Evolutionary conservation across 345 rosid species (phyloP), one percentile per base, ranked within the genome.

Genomic region (Eucalyptus erythrocorys): DNA sequence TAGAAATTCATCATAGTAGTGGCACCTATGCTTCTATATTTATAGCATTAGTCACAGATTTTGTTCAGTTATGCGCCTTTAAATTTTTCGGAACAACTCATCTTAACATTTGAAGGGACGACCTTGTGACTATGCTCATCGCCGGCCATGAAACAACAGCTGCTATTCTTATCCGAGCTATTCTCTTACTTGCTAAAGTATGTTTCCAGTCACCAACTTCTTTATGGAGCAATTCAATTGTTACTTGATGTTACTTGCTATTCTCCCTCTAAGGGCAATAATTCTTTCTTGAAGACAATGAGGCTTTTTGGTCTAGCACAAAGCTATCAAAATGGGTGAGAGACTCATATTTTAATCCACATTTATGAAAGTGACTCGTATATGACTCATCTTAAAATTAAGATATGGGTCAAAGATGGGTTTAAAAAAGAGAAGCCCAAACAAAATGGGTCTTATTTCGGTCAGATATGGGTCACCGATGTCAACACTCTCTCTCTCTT

Each of bases 141-240:
- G 99, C 99, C 81, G 98, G 99, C 48, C 99, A 97, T 81, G 99
- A 97, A 92, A 97, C 99, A 61, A 97, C 98, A 66, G 97, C 99
- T 84, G 98, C 99, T 79, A 97, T 97, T 90, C 98, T 97, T 89
- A 96, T 99, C 50, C 96, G 98, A 98, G 97, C 98, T 89, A 94
- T 94, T 91, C 96, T 89, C 95, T 93, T 97, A 87, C 99, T 97
- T 34, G 96, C 97, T 61, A 98, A 97, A 92, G 99, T 96, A 92
- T 91, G 89, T 86, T 87, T 89, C 42, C 84, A 17, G 50, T 42
- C 24, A 86, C 85, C 47, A 87, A 57, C 88, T 89, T 66, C 42
- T n/a, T 53, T 24, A 8, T 47, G 27, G 59, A 86, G 12, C 87
- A 59, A 85, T 80, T 45, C 37, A 55, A 53, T 64, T 21, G 6